These are phyloP conservation scores for Microdochium paspali DNA, from an alignment of 2,329 filamentous ascomycete species.

Conservation along the genomic window DNA sequence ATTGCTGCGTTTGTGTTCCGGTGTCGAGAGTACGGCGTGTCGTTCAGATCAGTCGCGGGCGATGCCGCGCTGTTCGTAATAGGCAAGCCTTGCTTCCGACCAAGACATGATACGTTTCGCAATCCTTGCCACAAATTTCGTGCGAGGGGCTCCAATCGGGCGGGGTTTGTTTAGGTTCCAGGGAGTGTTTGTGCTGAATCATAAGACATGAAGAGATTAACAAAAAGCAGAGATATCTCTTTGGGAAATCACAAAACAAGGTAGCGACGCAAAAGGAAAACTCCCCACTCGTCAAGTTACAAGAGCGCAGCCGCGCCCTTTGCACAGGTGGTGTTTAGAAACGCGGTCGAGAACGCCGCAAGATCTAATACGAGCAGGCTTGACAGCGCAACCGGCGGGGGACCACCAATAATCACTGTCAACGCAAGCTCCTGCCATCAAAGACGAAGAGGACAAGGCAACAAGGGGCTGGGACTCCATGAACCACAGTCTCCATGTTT, in stretches of 20 bases:
- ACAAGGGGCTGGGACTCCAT: not conserved
- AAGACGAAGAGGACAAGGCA: not conserved
- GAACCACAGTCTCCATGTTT: not conserved
- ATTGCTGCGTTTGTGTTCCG: too few species aligned
- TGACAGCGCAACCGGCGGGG: not conserved
- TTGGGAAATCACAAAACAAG: not conserved
- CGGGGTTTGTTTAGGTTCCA: not conserved
- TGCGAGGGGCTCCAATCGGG: not conserved
- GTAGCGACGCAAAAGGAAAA: not conserved
- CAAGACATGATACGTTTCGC: not conserved
- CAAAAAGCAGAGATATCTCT: conserved; percentile 1
- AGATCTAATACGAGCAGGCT: not conserved
- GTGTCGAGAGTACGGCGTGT: too few species aligned
- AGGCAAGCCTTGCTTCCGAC: too few species aligned
- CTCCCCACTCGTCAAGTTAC: not conserved
- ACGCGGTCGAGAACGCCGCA: not conserved
- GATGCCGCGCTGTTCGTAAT: too few species aligned
- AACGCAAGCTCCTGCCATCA: not conserved
- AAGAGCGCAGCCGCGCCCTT: not conserved
- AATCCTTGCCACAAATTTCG: not conserved
- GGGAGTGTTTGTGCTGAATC: not conserved
- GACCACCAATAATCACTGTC: not conserved
- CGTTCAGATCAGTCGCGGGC: too few species aligned
- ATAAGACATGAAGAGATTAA: not conserved
- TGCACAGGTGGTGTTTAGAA: not conserved